These are phyloP conservation scores for Pestalotiopsis sp. DNA, from an alignment of 2,329 filamentous ascomycete genomes.

Conservation along the genomic window DNA sequence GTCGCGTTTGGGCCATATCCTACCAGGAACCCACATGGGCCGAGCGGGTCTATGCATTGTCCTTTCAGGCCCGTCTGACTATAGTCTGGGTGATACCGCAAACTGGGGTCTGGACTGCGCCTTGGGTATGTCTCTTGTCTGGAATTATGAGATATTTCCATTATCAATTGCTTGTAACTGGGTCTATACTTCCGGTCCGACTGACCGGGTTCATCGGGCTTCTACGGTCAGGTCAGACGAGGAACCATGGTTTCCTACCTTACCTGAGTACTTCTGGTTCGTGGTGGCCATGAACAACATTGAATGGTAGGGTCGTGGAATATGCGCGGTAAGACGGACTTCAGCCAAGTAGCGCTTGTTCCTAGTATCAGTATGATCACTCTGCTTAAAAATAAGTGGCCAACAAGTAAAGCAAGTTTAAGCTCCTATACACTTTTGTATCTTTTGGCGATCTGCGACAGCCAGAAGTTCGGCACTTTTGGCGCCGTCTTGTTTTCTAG, in stretches of 20 bases:
- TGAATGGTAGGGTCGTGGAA: not conserved
- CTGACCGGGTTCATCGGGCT: not conserved
- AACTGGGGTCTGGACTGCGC: not conserved
- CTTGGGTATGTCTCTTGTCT: not conserved
- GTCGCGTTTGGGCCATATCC: conserved; percentile 1
- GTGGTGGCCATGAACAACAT: not conserved
- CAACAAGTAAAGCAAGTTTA: not conserved
- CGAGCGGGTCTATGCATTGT: not conserved
- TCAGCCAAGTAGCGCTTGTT: not conserved
- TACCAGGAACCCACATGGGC: not conserved
- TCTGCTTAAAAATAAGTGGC: not conserved
- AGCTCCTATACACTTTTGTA: not conserved
- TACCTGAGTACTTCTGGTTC: not conserved
- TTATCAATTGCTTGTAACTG: not conserved
- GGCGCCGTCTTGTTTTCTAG: not conserved
- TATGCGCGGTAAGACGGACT: not conserved
- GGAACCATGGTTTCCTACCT: not conserved
- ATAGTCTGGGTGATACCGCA: not conserved
- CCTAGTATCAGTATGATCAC: not conserved
- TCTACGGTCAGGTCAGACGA: not conserved
- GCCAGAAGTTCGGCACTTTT: not conserved
- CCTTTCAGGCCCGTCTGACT: not conserved
- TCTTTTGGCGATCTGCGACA: not conserved
- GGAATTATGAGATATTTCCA: not conserved
- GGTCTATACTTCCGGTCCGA: not conserved